Evolutionary conservation across 768 basidiomycete genomes (phyloP).

Genomic region (Amanita polypyramis): DNA sequence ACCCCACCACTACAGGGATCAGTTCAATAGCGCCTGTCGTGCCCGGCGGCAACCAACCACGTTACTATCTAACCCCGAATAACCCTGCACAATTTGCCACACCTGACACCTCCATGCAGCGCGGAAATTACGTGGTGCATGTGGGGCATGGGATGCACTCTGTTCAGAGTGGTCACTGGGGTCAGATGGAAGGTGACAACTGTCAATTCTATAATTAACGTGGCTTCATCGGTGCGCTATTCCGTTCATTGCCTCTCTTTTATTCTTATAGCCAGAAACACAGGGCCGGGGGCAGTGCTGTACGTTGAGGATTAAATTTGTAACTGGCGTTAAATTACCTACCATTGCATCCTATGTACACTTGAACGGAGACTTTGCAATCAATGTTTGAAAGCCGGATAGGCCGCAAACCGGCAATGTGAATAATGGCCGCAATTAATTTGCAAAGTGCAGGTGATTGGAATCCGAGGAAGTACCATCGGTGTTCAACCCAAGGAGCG

Average conservation of each 20-base stretch:
- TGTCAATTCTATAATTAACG: too few relatives aligned
- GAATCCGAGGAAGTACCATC: not conserved
- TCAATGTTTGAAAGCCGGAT: too few relatives aligned
- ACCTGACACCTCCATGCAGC: not conserved
- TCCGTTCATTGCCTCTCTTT: not conserved
- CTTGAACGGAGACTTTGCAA: too few relatives aligned
- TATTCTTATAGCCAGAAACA: too few relatives aligned
- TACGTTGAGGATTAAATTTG: too few relatives aligned
- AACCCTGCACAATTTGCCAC: not conserved
- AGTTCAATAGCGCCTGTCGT: not conserved
- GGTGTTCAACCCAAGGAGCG: not conserved
- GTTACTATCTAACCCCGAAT: not conserved
- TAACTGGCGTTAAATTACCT: too few relatives aligned
- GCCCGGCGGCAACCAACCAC: not conserved
- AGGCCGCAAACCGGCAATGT: too few relatives aligned
- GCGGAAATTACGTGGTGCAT: not conserved
- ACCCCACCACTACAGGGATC: not conserved
- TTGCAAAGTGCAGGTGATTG: not conserved
- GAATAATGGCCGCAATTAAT: constrained; percentile 3
- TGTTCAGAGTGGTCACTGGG: not conserved
- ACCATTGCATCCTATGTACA: too few relatives aligned
- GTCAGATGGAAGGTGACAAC: not conserved
- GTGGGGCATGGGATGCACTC: not conserved
- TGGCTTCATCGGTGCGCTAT: not conserved
- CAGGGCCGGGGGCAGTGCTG: too few relatives aligned